Conservation (phyloP, 2,329 filamentous ascomycete species). For the Beauveria sp. region DNA sequence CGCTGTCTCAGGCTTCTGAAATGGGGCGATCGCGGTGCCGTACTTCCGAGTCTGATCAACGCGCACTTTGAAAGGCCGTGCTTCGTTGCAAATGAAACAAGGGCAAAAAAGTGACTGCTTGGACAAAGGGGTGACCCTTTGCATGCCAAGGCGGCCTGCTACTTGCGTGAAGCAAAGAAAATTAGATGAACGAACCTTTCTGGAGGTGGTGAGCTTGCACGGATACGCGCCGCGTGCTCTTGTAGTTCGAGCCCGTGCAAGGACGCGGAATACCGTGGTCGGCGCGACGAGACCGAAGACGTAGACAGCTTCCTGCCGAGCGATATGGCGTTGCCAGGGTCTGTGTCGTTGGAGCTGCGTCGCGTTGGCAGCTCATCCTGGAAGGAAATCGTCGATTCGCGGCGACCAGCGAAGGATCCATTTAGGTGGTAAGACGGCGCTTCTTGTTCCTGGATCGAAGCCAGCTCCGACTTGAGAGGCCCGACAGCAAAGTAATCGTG, state of each 20-base stretch:
- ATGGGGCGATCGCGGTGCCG: slow-evolving; percentile 6
- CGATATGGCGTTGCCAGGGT: slow-evolving; percentile 20
- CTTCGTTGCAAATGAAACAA: background rate
- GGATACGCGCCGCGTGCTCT: slow-evolving; percentile 34
- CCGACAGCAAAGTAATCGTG: slow-evolving; percentile 21
- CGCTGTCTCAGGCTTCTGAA: slow-evolving; percentile 11
- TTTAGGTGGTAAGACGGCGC: slow-evolving; percentile 7
- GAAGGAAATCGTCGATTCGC: slow-evolving; percentile 27
- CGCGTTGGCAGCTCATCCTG: slow-evolving; percentile 25
- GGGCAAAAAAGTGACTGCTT: background rate
- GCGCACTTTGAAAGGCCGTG: background rate
- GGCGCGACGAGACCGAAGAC: slow-evolving; percentile 40
- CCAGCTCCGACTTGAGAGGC: slow-evolving; percentile 9
- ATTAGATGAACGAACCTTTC: slow-evolving; percentile 33
- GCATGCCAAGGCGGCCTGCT: background rate
- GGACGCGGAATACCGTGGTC: slow-evolving; percentile 35
- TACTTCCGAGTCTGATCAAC: slow-evolving; percentile 3
- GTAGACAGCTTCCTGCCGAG: slow-evolving; percentile 38
- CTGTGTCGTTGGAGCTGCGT: slow-evolving; percentile 19
- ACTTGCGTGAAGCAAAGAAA: slow-evolving; percentile 6
- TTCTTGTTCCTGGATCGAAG: slow-evolving; percentile 14
- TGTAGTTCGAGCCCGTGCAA: slow-evolving; percentile 41
- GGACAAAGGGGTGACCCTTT: slow-evolving; percentile 4
- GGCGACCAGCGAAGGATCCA: slow-evolving; percentile 14
- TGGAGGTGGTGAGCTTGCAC: slow-evolving; percentile 41